phyloP scores from a whole-genome alignment of 2,329 filamentous ascomycete species.

The Colletotrichum euphorbiae region DNA sequence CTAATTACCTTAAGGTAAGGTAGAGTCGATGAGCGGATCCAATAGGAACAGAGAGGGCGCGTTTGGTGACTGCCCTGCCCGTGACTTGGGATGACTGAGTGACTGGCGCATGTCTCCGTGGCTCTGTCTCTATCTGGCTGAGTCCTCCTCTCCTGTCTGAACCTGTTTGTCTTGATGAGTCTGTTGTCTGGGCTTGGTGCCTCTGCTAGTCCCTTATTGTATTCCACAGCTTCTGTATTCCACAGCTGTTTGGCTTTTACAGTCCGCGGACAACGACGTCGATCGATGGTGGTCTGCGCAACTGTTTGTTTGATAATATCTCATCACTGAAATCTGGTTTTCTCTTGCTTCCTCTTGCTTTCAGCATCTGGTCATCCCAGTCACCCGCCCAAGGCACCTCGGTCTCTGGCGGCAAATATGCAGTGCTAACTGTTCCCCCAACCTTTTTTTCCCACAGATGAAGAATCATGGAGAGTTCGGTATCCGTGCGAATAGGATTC shows the following conservation, averaged over 20 bases:
- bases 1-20: too few relatives aligned
- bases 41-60: constrained; percentile 10
- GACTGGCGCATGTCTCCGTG: neutral
- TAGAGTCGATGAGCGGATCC: constrained; percentile 3
- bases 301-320: too few relatives aligned
- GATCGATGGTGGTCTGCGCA: neutral
- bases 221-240: neutral
- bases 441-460: constrained; percentile 4
- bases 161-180: constrained; percentile 7
- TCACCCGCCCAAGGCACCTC: neutral
- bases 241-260: neutral
- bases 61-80: constrained; percentile 3
- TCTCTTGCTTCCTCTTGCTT: constrained; percentile 1
- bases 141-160: too few relatives aligned
- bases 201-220: neutral
- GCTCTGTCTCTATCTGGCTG: neutral
- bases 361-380: neutral
- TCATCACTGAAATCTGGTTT: neutral
- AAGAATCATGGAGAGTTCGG: constrained; percentile 24
- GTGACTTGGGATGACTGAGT: constrained; percentile 2
- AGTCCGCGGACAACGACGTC: constrained; percentile 4
- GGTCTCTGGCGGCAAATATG: neutral
- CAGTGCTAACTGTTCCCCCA: neutral
- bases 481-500: constrained; percentile 24
- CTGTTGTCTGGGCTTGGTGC: neutral